A percentile compares a stretch with the other conserved stretches of the same genome.
Conservation (phyloP, 2,329 filamentous ascomycete genomes). For the Calonectria multiphialidica region DNA sequence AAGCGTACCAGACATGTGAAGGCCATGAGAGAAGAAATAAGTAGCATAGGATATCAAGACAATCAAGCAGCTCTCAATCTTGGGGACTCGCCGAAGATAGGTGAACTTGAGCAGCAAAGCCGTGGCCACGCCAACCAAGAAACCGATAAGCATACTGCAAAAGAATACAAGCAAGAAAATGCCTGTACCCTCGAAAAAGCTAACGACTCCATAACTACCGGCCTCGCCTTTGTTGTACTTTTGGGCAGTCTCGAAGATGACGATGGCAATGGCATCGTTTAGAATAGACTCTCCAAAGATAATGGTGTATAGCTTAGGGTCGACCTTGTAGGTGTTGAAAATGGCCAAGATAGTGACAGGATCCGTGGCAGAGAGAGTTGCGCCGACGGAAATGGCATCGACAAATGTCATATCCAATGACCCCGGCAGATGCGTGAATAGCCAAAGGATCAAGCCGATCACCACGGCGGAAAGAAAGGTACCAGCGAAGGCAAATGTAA, state of each 20-base stretch:
- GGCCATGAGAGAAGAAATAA: conserved; percentile 97
- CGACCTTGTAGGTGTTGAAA: conserved; percentile 99
- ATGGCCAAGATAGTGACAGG: conserved; percentile 98
- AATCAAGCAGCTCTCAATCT: conserved; percentile 96
- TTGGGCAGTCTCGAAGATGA: conserved; percentile 97
- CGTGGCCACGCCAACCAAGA: conserved; percentile 87
- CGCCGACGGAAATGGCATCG: conserved; percentile 95
- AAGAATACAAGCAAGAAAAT: conserved; percentile 98
- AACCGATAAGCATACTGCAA: conserved; percentile 89
- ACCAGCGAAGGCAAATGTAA: conserved; percentile 97
- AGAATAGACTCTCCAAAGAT: conserved; percentile 99
- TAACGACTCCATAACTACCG: conserved; percentile 81
- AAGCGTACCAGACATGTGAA: conserved; percentile 89
- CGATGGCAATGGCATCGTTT: conserved; percentile 98
- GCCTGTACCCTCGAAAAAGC: conserved; percentile 90
- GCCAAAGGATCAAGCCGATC: conserved; percentile 86
- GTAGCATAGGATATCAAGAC: conserved; percentile 95
- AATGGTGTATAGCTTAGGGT: conserved; percentile 97
- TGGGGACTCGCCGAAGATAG: conserved; percentile 89
- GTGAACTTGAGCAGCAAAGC: conserved; percentile 95
- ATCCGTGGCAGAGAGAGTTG: conserved; percentile 95
- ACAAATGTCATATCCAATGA: conserved; percentile 90
- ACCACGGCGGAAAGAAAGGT: conserved; percentile 98
- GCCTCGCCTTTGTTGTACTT: conserved; percentile 84
- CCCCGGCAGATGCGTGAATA: conserved; percentile 89